These are phyloP conservation scores for Fraxinus xanthoxyloides DNA, from an alignment of 305 asterid species.

Conservation along the genomic window DNA sequence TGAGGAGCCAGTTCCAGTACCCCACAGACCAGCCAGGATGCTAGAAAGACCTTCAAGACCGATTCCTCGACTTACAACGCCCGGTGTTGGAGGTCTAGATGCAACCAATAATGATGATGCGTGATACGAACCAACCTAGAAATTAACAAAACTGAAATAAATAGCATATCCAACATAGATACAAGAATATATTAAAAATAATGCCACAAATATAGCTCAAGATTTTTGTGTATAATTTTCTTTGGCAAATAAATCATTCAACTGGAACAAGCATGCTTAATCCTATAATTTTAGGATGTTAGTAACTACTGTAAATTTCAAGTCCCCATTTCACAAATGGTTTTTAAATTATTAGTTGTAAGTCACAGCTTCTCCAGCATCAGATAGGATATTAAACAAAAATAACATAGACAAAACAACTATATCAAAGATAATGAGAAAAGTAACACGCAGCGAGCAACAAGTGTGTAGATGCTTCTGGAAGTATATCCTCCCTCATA, in stretches of 20 bases:
- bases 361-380: neutral
- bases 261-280: neutral
- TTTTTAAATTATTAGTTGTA: neutral
- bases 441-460: neutral
- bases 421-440: neutral
- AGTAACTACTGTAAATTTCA: neutral
- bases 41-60: slow-evolving; percentile 98
- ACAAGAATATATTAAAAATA: neutral
- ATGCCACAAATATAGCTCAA: neutral
- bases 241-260: neutral
- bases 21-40: slow-evolving; percentile 96
- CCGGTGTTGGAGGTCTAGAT: slow-evolving; percentile 94
- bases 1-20: slow-evolving; percentile 91
- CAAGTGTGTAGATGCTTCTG: neutral
- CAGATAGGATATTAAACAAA: neutral
- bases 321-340: neutral
- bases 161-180: neutral
- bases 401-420: neutral
- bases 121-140: slow-evolving; percentile 93
- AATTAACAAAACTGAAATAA: neutral
- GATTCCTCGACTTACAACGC: slow-evolving; percentile 91
- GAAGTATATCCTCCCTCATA: neutral
- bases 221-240: neutral
- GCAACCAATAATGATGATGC: slow-evolving; percentile 94
- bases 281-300: neutral